Evolutionary conservation across 2,329 filamentous ascomycete genomes (phyloP).

Genomic region (Colletotrichum coccodes): DNA sequence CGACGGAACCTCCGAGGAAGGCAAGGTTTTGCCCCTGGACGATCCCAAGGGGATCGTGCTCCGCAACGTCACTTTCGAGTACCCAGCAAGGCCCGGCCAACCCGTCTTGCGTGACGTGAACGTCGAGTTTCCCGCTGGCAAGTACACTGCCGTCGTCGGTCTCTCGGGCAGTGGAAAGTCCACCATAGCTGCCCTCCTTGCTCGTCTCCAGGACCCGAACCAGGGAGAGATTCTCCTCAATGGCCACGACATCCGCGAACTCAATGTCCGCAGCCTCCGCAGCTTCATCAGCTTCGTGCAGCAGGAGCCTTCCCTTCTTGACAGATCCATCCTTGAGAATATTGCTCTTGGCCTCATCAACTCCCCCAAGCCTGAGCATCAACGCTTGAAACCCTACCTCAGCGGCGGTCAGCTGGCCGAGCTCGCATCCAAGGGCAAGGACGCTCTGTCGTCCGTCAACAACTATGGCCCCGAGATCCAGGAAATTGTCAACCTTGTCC

Average conservation of each 20-base stretch:
- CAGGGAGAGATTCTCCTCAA: conserved; percentile 50
- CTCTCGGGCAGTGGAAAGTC: conserved; percentile 61
- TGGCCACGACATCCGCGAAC: conserved; percentile 45
- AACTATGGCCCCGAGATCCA: conserved; percentile 36
- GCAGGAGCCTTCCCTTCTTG: conserved; percentile 45
- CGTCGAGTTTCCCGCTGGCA: conserved; percentile 45
- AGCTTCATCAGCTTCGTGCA: conserved; percentile 45
- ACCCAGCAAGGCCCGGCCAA: conserved; percentile 46
- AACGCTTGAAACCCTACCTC: conserved; percentile 49
- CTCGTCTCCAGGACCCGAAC: conserved; percentile 57
- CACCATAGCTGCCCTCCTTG: conserved; percentile 50
- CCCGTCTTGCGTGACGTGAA: conserved; percentile 47
- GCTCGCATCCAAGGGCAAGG: conserved; percentile 49
- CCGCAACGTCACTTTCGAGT: conserved; percentile 48
- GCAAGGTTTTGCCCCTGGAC: conserved; percentile 54
- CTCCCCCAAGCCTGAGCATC: conserved; percentile 43
- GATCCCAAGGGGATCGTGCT: conserved; percentile 56
- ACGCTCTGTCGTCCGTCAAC: conserved; percentile 35
- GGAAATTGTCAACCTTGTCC: conserved; percentile 58
- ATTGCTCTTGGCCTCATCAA: conserved; percentile 54
- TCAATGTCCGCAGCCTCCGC: conserved; percentile 48
- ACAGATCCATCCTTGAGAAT: conserved; percentile 52
- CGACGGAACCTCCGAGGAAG: conserved; percentile 44
- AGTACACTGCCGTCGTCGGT: conserved; percentile 61
- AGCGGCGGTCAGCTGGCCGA: conserved; percentile 54